Conservation (phyloP, 495 filamentous ascomycete species). For the Wilcoxina mikolae region DNA sequence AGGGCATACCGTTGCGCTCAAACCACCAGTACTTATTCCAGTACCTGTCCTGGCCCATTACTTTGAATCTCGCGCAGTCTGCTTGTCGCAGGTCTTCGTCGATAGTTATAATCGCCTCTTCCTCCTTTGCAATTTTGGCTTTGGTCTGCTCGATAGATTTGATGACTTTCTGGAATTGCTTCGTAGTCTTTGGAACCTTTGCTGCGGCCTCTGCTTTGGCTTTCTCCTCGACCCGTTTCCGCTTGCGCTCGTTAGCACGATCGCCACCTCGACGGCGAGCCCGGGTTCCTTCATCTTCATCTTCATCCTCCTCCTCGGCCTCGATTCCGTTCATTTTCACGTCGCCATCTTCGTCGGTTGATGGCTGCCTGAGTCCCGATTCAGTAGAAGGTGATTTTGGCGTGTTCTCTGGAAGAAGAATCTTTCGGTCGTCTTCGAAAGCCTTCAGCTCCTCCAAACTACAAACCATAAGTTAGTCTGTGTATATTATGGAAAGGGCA, state of each 20-base stretch:
- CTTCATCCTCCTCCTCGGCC: slow-evolving; percentile 51
- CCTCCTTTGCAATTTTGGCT: slow-evolving; percentile 57
- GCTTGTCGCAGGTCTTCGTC: slow-evolving; percentile 89
- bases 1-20: slow-evolving; percentile 96
- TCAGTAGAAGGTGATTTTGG: slow-evolving; percentile 52
- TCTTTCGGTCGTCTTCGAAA: slow-evolving; percentile 78
- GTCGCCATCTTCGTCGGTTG: slow-evolving; percentile 41
- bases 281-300: slow-evolving; percentile 45
- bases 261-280: slow-evolving; percentile 65
- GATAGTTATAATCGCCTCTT: slow-evolving; percentile 65
- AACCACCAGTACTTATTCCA: slow-evolving; percentile 99
- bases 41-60: slow-evolving; percentile 84
- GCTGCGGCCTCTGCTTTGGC: slow-evolving; percentile 68
- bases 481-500: slow-evolving; percentile 12
- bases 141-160: slow-evolving; percentile 80
- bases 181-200: slow-evolving; percentile 69
- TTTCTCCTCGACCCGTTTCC: slow-evolving; percentile 64
- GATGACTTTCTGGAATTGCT: slow-evolving; percentile 68
- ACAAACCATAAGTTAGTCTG: slow-evolving; percentile 16
- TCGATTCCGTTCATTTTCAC: slow-evolving; percentile 48
- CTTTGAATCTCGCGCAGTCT: slow-evolving; percentile 76
- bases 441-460: slow-evolving; percentile 70
- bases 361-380: slow-evolving; percentile 22
- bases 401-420: slow-evolving; percentile 59
- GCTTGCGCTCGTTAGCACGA: slow-evolving; percentile 61